Conservation (phyloP, 2,329 filamentous ascomycete species). For the Aspergillus fructus region DNA sequence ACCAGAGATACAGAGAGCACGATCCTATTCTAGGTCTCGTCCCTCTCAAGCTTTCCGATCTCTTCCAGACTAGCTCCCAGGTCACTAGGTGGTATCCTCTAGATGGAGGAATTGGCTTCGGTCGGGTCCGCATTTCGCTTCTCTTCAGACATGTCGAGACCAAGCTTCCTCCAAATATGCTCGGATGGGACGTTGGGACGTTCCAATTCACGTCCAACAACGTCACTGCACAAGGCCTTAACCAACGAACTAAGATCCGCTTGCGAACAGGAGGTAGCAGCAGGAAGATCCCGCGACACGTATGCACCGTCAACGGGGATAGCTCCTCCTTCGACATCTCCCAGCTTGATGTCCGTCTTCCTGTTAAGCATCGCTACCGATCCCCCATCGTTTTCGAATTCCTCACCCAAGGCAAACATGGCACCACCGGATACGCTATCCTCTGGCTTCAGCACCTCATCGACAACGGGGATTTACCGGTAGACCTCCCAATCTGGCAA, state of each 20-base stretch:
- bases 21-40: constrained; percentile 93
- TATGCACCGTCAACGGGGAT: constrained; percentile 61
- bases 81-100: constrained; percentile 93
- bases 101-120: constrained; percentile 89
- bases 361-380: constrained; percentile 86
- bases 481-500: constrained; percentile 89
- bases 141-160: constrained; percentile 89
- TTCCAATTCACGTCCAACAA: constrained; percentile 79
- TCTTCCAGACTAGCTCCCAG: constrained; percentile 85
- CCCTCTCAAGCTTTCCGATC: constrained; percentile 79
- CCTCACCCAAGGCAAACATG: constrained; percentile 66
- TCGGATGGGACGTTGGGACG: constrained; percentile 94
- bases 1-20: constrained; percentile 85
- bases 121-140: constrained; percentile 81
- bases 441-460: constrained; percentile 84
- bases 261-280: constrained; percentile 82
- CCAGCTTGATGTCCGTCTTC: constrained; percentile 66
- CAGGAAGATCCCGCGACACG: constrained; percentile 64
- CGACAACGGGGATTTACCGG: constrained; percentile 73
- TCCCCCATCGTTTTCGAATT: constrained; percentile 90
- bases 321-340: constrained; percentile 62
- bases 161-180: constrained; percentile 75
- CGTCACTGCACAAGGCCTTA: constrained; percentile 65
- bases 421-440: constrained; percentile 71
- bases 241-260: constrained; percentile 65